Conservation (phyloP, 345 rosid species). For the Arabidopsis arenosa region DNA sequence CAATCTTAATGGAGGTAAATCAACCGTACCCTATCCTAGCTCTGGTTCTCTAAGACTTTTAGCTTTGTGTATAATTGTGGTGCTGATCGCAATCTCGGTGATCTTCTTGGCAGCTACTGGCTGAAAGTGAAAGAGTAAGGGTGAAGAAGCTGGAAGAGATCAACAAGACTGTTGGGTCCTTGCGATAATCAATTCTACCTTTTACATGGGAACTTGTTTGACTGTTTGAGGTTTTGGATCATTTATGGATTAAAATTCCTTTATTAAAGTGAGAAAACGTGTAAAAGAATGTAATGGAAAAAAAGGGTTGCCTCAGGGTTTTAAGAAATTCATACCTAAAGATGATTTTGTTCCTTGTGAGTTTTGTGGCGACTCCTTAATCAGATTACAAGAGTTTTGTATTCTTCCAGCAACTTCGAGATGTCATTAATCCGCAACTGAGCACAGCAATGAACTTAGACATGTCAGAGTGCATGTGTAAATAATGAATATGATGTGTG, state of each 20-base stretch:
- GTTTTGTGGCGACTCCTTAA: slow-evolving; percentile 37
- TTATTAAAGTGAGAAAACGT: not conserved
- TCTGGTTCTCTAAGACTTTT: slow-evolving; percentile 22
- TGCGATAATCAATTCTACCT: slow-evolving; percentile 25
- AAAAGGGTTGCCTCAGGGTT: slow-evolving; percentile 2
- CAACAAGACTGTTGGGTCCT: slow-evolving; percentile 55
- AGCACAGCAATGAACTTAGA: slow-evolving; percentile 30
- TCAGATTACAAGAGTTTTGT: slow-evolving; percentile 56
- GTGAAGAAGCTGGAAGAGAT: slow-evolving; percentile 72
- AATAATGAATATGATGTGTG: not conserved
- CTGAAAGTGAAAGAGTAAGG: slow-evolving; percentile 67
- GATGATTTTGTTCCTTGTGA: not conserved
- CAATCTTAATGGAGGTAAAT: slow-evolving; percentile 53
- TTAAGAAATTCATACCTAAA: slow-evolving; percentile 20
- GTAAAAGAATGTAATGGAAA: slow-evolving; percentile 9
- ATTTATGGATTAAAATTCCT: not conserved
- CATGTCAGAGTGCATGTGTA: not conserved
- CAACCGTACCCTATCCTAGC: not conserved
- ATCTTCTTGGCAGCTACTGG: slow-evolving; percentile 52
- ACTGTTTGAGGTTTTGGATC: not conserved
- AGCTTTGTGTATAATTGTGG: slow-evolving; percentile 10
- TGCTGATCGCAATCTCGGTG: slow-evolving; percentile 24
- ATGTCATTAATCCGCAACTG: slow-evolving; percentile 86
- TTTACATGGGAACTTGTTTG: not conserved
- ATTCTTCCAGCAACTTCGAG: slow-evolving; percentile 78